These are phyloP conservation scores for Penicillium cosmopolitanum DNA, from an alignment of 495 filamentous ascomycete species.

Conservation along the genomic window DNA sequence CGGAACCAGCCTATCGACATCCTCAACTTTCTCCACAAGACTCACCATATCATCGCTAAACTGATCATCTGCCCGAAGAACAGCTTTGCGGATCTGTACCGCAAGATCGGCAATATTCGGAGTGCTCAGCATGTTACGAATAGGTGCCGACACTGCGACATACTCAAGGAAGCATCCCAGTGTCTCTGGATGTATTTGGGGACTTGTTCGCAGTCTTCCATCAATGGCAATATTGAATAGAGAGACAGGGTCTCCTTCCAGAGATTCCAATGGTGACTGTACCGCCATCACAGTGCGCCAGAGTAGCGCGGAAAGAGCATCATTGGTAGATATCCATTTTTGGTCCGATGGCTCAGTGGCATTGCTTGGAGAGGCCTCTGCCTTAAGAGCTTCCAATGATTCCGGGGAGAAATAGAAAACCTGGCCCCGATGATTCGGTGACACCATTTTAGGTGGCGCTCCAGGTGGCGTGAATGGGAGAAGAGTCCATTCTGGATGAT, in stretches of 20 bases:
- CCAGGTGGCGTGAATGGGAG: slow-evolving; percentile 36
- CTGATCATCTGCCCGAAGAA: slow-evolving; percentile 30
- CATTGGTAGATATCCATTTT: slow-evolving; percentile 42
- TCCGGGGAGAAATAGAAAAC: slow-evolving; percentile 37
- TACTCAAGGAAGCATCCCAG: slow-evolving; percentile 40
- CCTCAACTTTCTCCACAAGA: slow-evolving; percentile 24
- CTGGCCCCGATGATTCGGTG: slow-evolving; percentile 31
- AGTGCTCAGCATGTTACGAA: slow-evolving; percentile 22
- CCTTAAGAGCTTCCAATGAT: slow-evolving; percentile 33
- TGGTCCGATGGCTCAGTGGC: slow-evolving; percentile 30
- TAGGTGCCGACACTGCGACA: slow-evolving; percentile 18
- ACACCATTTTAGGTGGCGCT: slow-evolving; percentile 35
- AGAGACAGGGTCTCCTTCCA: slow-evolving; percentile 34
- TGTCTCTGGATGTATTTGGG: slow-evolving; percentile 33
- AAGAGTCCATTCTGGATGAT: slow-evolving; percentile 38
- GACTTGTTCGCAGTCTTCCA: slow-evolving; percentile 32
- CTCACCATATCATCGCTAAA: slow-evolving; percentile 30
- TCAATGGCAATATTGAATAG: slow-evolving; percentile 41
- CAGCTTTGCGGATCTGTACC: slow-evolving; percentile 32
- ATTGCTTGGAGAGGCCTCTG: slow-evolving; percentile 34
- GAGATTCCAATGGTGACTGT: slow-evolving; percentile 31
- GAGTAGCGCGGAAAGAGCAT: slow-evolving; percentile 42
- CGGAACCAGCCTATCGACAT: slow-evolving; percentile 34
- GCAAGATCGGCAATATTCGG: slow-evolving; percentile 33
- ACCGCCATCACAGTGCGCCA: slow-evolving; percentile 45